These are phyloP conservation scores for Solanum tacnaense DNA, from an alignment of 257 asterid genomes.

Conservation along the genomic window DNA sequence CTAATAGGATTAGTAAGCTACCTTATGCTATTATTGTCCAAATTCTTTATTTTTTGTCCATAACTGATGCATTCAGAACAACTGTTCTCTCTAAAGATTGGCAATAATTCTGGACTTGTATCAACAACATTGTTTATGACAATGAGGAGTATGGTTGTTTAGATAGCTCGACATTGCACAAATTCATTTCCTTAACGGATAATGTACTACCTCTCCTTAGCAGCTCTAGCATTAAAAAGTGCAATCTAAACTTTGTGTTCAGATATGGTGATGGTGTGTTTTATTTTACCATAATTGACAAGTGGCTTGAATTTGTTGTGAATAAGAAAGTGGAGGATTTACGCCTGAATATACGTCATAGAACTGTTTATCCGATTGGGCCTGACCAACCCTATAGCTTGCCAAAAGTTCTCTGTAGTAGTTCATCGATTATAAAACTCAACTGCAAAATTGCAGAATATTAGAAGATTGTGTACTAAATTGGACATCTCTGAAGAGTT, in stretches of 20 bases:
- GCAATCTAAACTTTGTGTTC: no score
- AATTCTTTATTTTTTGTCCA: background rate
- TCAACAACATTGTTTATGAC: background rate
- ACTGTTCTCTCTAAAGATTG: background rate
- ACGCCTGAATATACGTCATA: no score
- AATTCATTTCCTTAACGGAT: background rate
- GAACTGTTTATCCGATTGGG: background rate
- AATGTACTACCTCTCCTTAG: background rate
- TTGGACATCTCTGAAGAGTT: background rate
- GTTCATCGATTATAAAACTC: background rate
- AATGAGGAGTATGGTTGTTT: no score
- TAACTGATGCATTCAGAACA: background rate
- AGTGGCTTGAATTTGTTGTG: no score
- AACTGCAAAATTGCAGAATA: background rate
- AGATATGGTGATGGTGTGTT: no score
- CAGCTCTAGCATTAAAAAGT: background rate
- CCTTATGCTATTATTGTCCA: background rate
- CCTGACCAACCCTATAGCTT: background rate
- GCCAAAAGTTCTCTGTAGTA: background rate
- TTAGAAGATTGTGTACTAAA: background rate
- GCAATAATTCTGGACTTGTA: background rate
- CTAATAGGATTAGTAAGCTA: background rate
- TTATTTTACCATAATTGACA: no score
- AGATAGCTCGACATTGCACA: background rate
- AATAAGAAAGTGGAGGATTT: background rate